Conservation (phyloP, 495 filamentous ascomycete genomes). For the Astrothelium subdiscretum region DNA sequence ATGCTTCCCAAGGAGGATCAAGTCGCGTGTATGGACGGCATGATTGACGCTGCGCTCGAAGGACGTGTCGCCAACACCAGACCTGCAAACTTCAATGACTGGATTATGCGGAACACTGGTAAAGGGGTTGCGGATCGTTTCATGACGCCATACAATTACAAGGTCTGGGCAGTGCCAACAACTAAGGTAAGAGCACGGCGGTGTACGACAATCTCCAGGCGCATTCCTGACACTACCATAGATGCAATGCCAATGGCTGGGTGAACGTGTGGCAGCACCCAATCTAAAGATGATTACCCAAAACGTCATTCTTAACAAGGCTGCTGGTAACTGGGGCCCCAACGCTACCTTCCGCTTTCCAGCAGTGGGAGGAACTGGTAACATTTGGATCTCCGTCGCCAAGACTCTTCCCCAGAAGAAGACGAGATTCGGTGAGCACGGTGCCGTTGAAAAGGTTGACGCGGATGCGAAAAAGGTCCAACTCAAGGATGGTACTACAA, state of each 20-base stretch:
- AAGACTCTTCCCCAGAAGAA: slow-evolving; percentile 89
- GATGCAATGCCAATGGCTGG: slow-evolving; percentile 99
- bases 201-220: slow-evolving; percentile 5
- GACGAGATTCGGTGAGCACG: slow-evolving; percentile 75
- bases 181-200: slow-evolving; percentile 59
- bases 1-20: slow-evolving; percentile 97
- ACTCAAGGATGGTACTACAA: slow-evolving; percentile 74
- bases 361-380: slow-evolving; percentile 86
- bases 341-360: slow-evolving; percentile 99
- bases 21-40: slow-evolving; percentile 86
- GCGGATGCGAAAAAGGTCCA: slow-evolving; percentile 71
- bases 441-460: slow-evolving; percentile 74
- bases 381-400: slow-evolving; percentile 97
- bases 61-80: slow-evolving; percentile 76
- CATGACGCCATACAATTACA: slow-evolving; percentile 99
- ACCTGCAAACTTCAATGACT: slow-evolving; percentile 94
- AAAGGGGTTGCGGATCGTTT: slow-evolving; percentile 85
- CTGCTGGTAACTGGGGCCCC: slow-evolving; percentile 94
- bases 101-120: slow-evolving; percentile 92
- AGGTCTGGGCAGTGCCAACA: slow-evolving; percentile 98
- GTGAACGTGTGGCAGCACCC: slow-evolving; percentile 94
- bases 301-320: slow-evolving; percentile 93
- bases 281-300: slow-evolving; percentile 90
- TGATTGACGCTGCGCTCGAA: slow-evolving; percentile 91
- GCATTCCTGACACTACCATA: slow-evolving; percentile 26